These are phyloP conservation scores for Rhodomyrtus tomentosa DNA, from an alignment of 345 rosid genomes.

Conservation along the genomic window DNA sequence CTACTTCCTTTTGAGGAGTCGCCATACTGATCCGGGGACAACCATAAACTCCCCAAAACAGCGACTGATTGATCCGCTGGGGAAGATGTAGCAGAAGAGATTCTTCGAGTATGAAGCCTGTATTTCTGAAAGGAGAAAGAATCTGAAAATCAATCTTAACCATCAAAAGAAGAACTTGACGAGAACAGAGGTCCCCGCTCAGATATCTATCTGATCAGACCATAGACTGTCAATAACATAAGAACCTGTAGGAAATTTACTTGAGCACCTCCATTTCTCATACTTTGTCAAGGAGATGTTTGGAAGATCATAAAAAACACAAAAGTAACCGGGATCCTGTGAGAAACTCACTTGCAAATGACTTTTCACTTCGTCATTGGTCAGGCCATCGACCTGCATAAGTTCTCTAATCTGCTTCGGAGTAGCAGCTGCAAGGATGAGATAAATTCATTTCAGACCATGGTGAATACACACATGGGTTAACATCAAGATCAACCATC, in stretches of 20 bases:
- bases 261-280: background rate
- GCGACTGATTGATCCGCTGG: conserved; percentile 39
- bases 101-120: conserved; percentile 60
- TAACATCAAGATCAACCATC: background rate
- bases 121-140: conserved; percentile 55
- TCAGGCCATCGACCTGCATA: conserved; percentile 94
- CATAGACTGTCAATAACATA: background rate
- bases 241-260: background rate
- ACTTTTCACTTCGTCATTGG: conserved; percentile 98
- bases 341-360: conserved; percentile 70
- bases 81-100: conserved; percentile 19
- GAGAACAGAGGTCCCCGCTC: background rate
- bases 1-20: conserved; percentile 45
- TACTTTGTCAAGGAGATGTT: background rate
- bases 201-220: background rate
- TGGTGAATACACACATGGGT: background rate
- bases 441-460: background rate
- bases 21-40: conserved; percentile 42
- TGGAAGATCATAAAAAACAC: background rate
- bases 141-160: background rate
- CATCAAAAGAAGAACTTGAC: background rate
- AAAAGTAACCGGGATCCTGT: background rate
- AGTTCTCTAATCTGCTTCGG: conserved; percentile 96
- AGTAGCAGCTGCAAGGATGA: conserved; percentile 58
- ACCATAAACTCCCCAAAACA: conserved; percentile 66